Evolutionary conservation across 495 filamentous ascomycete genomes (phyloP), one percentile per base, ranked within the genome.

Genomic region (Choiromyces venosus): DNA sequence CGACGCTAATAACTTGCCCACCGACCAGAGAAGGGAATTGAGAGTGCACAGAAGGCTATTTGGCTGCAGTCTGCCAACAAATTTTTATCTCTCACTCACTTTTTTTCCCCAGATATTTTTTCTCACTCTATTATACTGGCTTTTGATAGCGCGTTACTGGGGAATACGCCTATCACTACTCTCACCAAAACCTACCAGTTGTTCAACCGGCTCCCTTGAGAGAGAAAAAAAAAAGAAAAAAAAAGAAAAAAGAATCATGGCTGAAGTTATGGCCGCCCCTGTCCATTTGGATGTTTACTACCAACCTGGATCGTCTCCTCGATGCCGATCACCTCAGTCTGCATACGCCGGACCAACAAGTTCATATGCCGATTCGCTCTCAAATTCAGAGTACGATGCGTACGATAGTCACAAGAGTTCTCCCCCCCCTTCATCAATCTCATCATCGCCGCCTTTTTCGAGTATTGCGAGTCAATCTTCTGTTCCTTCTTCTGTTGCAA

Each of bases 211-310:
- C 7, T 16, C 25, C 52, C 52, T 16, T 29, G 52, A 18, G 52
- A 29, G 18, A 29, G 6, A 52, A 66, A 52, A 37, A 35, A 18
- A 8, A 71, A 66, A 35, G n/a, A n/a, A 33, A 29, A 7, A 52
- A 66, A 52, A 37, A 35, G 14, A 8, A 71, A 66, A 35, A 68
- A 36, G 52, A 68, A 78, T 64, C 56, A 80, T 80, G 79, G 72
- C 79, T 19, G 75, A 80, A 67, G 78, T 80, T 44, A 74, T 80
- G 74, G 44, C 74, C 38, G 66, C 78, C 16, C 78, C 79, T 16
- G 73, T 78, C 61, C 78, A 80, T 35, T 73, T 80, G 33, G 79
- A 80, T 46, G 66, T 65, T n/a, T 80, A 75, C 68, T 80, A 77
- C 69, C 73, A 39, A 37, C 66, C 66, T 35, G 79, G 74, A 9